Base-by-base conservation (phyloP, 371 early-diverging fungal species). In the Circinella umbellata region DNA sequence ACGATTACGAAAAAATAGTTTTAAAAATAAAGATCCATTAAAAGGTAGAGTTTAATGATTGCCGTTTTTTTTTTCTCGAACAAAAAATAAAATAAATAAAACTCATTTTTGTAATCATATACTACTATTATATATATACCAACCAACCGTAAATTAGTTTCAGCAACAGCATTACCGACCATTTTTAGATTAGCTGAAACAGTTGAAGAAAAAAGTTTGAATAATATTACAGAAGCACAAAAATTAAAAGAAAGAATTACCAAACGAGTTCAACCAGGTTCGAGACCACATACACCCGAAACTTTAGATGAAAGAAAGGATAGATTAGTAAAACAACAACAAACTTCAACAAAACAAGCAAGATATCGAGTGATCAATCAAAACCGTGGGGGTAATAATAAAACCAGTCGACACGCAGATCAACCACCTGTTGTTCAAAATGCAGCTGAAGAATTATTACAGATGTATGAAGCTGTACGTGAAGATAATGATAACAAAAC, bases 401-500 rank as follows among this genome's bases (percentile, higher is more conserved):
- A 6, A 42, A 11, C 1, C 6, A 11, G 76, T 0, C 85, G 69
- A 61, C 27, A 63, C 46, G 71, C 70, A 27, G 67, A 75, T 42
- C 34, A 64, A n/a, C 76, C 74, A 35, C 76, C 79, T 38, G 10
- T 55, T 13, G 46, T 51, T 5, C 7, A 34, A 63, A 67, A 48
- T 17, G 59, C 60, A 13, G 18, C 17, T 14, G 38, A 48, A 17
- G 82, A 90, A 14, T 61, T 87, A 39, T 87, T 90, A 62, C 81
- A 88, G 20, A 85, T 92, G 84, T 89, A 83, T 36, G 92, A 92
- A 61, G 92, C 91, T 4, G 83, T 92, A 13, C 86, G 85, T 64
- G 89, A 89, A 17, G 87, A 86, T 10, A 84, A 84, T 4, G 73
- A 75, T 20, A 69, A 27, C 27, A 27, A 77, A 34, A 76, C 73